Conservation (phyloP, 2,329 filamentous ascomycete species). For the Hypoxylon sp. region DNA sequence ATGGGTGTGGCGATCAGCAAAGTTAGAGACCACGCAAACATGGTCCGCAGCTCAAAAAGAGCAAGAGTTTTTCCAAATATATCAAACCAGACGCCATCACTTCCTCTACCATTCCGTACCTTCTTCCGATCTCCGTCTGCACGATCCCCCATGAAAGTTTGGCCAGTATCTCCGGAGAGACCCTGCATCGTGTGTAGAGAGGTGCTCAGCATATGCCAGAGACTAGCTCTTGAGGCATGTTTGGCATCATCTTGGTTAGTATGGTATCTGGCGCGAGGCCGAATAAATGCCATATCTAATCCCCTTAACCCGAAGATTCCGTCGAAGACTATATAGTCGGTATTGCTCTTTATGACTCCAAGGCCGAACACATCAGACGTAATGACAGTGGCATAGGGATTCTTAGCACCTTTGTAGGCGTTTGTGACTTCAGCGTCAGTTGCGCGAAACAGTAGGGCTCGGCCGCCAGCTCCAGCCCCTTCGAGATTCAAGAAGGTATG, state of each 20-base stretch:
- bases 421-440: slow-evolving; percentile 88
- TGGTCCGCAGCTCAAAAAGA: slow-evolving; percentile 81
- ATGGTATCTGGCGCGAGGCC: slow-evolving; percentile 88
- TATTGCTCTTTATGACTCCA: slow-evolving; percentile 84
- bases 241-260: slow-evolving; percentile 88
- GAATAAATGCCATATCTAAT: slow-evolving; percentile 91
- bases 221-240: slow-evolving; percentile 76
- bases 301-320: slow-evolving; percentile 84
- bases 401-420: slow-evolving; percentile 76
- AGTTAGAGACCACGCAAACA: slow-evolving; percentile 90
- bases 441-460: slow-evolving; percentile 87
- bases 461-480: slow-evolving; percentile 90
- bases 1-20: slow-evolving; percentile 85
- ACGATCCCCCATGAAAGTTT: slow-evolving; percentile 69
- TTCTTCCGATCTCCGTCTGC: slow-evolving; percentile 69
- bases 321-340: slow-evolving; percentile 89
- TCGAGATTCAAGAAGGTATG: slow-evolving; percentile 95
- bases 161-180: slow-evolving; percentile 76
- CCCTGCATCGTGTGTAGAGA: slow-evolving; percentile 80
- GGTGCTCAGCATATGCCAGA: slow-evolving; percentile 97
- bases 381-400: slow-evolving; percentile 88
- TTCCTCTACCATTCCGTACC: slow-evolving; percentile 75
- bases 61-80: slow-evolving; percentile 85
- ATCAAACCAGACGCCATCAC: slow-evolving; percentile 91
- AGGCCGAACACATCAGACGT: slow-evolving; percentile 86